A percentile compares a stretch with the other conserved stretches of the same genome.
Evolutionary conservation across 768 basidiomycete genomes (phyloP).

Genomic region (Rickenella mellea): DNA sequence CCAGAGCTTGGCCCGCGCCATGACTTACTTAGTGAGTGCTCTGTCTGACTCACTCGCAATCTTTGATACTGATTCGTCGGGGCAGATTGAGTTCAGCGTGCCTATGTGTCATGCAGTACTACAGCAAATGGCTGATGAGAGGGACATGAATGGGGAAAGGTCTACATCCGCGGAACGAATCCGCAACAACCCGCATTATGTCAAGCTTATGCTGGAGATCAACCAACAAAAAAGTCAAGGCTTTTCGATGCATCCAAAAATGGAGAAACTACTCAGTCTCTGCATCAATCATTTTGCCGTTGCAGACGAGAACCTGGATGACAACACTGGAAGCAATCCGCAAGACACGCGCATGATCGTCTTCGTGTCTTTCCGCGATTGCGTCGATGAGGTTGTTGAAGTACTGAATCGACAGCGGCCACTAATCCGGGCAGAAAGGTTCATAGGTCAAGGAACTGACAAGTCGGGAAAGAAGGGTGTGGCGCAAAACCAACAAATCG

Average conservation of each 20-base stretch:
- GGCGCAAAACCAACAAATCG: slow-evolving; percentile 84
- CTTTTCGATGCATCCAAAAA: slow-evolving; percentile 78
- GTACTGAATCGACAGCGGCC: slow-evolving; percentile 68
- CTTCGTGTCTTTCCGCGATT: slow-evolving; percentile 84
- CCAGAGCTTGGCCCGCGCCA: slow-evolving; percentile 60
- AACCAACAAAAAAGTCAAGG: slow-evolving; percentile 45
- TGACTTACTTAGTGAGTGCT: slow-evolving; percentile 74
- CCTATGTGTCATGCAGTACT: slow-evolving; percentile 68
- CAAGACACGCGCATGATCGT: slow-evolving; percentile 77
- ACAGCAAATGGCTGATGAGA: slow-evolving; percentile 36
- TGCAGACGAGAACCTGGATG: slow-evolving; percentile 20
- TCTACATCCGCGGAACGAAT: slow-evolving; percentile 32
- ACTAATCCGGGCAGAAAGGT: slow-evolving; percentile 71
- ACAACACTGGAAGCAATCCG: slow-evolving; percentile 8
- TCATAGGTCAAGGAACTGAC: slow-evolving; percentile 86
- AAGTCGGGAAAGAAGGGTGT: slow-evolving; percentile 83
- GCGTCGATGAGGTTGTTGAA: slow-evolving; percentile 85
- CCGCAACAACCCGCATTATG: slow-evolving; percentile 48
- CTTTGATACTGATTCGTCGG: slow-evolving; percentile 2
- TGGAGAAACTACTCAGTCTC: slow-evolving; percentile 71
- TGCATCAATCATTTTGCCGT: slow-evolving; percentile 71
- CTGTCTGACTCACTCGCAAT: background rate
- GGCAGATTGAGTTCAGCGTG: slow-evolving; percentile 74
- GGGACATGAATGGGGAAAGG: slow-evolving; percentile 18
- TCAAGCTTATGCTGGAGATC: slow-evolving; percentile 57